These are phyloP conservation scores for Aspergillus nidulans DNA, from an alignment of 495 filamentous ascomycete genomes.

Conservation along the genomic window DNA sequence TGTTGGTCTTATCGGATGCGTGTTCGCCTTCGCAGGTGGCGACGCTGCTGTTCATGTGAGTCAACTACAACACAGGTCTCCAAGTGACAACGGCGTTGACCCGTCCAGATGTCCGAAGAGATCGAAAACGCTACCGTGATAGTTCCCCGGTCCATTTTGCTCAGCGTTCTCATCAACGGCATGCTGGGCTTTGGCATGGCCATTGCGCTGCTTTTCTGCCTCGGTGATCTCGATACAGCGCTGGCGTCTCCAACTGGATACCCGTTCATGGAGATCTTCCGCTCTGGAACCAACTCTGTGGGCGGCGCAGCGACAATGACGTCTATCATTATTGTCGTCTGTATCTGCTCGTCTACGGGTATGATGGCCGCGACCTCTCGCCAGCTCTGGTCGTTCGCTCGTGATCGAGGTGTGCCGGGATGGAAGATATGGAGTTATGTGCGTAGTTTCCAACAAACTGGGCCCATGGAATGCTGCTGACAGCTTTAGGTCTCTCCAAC, in stretches of 20 bases:
- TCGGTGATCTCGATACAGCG: slow-evolving; percentile 36
- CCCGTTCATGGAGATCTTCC: slow-evolving; percentile 50
- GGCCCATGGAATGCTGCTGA: too few relatives aligned
- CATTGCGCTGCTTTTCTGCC: slow-evolving; percentile 45
- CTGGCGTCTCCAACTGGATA: slow-evolving; percentile 36
- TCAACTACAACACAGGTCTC: not conserved
- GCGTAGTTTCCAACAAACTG: slow-evolving; percentile 17
- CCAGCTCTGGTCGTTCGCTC: slow-evolving; percentile 52
- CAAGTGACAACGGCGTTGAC: too few relatives aligned
- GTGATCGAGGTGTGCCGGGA: slow-evolving; percentile 50
- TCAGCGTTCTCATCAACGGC: slow-evolving; percentile 46
- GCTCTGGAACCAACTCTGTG: slow-evolving; percentile 35
- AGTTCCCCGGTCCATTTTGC: slow-evolving; percentile 44
- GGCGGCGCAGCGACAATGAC: slow-evolving; percentile 42
- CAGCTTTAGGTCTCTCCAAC: slow-evolving; percentile 32
- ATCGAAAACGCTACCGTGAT: slow-evolving; percentile 41
- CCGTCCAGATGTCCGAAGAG: slow-evolving; percentile 58
- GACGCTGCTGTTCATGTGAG: slow-evolving; percentile 42
- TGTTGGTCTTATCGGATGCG: slow-evolving; percentile 37
- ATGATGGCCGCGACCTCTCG: slow-evolving; percentile 48
- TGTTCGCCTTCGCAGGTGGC: slow-evolving; percentile 40
- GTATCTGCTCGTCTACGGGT: slow-evolving; percentile 38
- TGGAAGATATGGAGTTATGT: slow-evolving; percentile 41
- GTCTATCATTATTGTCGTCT: slow-evolving; percentile 40
- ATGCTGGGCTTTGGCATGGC: slow-evolving; percentile 46